phyloP scores from a whole-genome alignment of 345 rosid species.

The Citrus sp. region DNA sequence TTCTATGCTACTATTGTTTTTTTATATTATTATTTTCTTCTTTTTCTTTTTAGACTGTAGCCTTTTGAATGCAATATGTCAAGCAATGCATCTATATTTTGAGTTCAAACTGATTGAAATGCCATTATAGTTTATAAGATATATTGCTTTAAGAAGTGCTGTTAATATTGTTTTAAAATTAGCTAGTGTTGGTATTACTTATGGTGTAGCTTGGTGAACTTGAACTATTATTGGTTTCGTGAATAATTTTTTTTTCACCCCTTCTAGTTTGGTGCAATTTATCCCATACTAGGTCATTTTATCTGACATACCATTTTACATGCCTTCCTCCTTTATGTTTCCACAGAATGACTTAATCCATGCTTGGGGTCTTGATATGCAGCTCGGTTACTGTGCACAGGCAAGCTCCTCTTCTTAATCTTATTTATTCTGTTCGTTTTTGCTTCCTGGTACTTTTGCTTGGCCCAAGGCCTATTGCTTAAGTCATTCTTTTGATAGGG shows the following conservation, averaged over 20 bases:
- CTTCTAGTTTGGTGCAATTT: neutral
- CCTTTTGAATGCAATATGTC: neutral
- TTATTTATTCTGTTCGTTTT: neutral
- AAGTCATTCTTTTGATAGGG: conserved; percentile 38
- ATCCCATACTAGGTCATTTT: neutral
- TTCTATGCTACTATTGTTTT: neutral
- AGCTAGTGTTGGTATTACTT: neutral
- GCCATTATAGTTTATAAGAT: neutral
- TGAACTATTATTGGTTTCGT: neutral
- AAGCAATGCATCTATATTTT: neutral
- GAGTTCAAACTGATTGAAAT: neutral
- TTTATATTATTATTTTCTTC: neutral
- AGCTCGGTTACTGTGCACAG: conserved; percentile 70
- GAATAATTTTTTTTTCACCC: neutral
- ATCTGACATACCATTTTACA: neutral
- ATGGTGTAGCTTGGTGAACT: neutral
- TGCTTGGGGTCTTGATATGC: conserved; percentile 75
- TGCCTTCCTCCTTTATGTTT: neutral
- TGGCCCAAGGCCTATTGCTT: neutral
- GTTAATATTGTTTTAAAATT: neutral
- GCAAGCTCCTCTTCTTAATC: conserved; percentile 27
- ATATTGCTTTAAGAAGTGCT: neutral
- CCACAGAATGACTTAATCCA: conserved; percentile 64
- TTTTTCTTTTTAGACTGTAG: neutral
- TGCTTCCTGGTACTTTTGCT: neutral